phyloP scores from a whole-genome alignment of 208 protist genomes.

The Blechomonas ayalai region DNA sequence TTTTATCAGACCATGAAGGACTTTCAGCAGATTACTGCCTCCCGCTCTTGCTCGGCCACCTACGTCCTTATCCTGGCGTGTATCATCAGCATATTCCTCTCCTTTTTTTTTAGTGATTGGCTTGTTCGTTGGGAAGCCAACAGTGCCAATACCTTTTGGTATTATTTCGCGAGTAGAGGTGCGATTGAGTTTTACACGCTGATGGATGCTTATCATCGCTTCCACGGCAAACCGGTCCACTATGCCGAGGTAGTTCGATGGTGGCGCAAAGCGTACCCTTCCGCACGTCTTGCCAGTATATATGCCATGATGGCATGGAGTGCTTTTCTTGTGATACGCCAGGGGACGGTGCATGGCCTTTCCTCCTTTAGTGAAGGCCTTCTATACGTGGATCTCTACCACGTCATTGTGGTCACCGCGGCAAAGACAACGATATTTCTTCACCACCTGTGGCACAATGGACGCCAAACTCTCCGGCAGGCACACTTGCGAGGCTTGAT shows the following conservation, averaged over 20 bases:
- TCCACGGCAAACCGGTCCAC: conserved; percentile 3
- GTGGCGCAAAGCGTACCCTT: conserved; percentile 11
- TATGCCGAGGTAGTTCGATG: conserved; percentile 8
- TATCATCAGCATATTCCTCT: conserved; percentile 4
- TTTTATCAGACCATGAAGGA: conserved; percentile 5
- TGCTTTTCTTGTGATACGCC: background rate
- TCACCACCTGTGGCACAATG: background rate
- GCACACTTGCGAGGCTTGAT: background rate
- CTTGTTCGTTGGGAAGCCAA: conserved; percentile 10
- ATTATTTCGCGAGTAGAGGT: background rate
- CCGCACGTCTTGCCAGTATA: background rate
- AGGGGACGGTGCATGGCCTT: conserved; percentile 1
- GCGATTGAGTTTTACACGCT: background rate
- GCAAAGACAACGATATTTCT: conserved; percentile 4
- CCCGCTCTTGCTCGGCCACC: conserved; percentile 3
- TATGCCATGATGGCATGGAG: conserved; percentile 5
- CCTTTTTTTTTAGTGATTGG: conserved; percentile 6
- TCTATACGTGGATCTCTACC: conserved; percentile 9
- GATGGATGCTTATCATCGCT: background rate
- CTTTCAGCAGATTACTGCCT: conserved; percentile 5
- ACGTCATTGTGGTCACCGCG: conserved; percentile 3
- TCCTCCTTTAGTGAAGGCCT: conserved; percentile 15
- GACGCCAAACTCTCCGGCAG: background rate
- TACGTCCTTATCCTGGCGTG: background rate
- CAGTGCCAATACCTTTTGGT: conserved; percentile 2